These are phyloP conservation scores for Irpex lacteus DNA, from an alignment of 1,284 basidiomycete genomes.

Conservation along the genomic window DNA sequence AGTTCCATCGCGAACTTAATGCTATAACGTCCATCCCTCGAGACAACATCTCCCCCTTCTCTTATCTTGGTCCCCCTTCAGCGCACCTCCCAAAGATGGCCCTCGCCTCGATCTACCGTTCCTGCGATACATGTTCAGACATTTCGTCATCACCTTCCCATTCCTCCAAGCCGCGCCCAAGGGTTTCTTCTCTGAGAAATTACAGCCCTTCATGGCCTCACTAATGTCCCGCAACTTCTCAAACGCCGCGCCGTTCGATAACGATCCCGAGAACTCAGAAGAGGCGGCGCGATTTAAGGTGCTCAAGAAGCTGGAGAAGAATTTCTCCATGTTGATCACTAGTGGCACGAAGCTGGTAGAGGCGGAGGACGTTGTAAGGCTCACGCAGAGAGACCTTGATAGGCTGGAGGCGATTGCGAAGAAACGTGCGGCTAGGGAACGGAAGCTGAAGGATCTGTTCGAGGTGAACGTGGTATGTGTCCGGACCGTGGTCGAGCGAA, in stretches of 20 bases:
- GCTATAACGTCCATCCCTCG: constrained; percentile 57
- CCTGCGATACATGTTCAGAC: constrained; percentile 83
- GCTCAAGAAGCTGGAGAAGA: constrained; percentile 77
- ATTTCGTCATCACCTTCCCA: constrained; percentile 91
- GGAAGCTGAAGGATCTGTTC: constrained; percentile 56
- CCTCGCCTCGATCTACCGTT: constrained; percentile 77
- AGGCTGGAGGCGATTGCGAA: constrained; percentile 67
- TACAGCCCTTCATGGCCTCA: constrained; percentile 88
- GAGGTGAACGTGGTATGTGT: constrained; percentile 90
- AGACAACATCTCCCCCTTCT: constrained; percentile 70
- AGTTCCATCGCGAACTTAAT: constrained; percentile 77
- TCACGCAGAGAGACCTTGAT: constrained; percentile 79
- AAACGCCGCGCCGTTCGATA: constrained; percentile 61
- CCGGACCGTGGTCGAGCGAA: constrained; percentile 76
- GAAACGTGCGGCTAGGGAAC: constrained; percentile 51
- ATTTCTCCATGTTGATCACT: constrained; percentile 77
- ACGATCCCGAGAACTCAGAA: constrained; percentile 52
- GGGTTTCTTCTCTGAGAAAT: constrained; percentile 88
- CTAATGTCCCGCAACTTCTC: constrained; percentile 77
- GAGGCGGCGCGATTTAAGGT: constrained; percentile 42
- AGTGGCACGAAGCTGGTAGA: constrained; percentile 81
- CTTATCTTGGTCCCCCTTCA: constrained; percentile 88
- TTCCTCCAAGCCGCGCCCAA: constrained; percentile 85
- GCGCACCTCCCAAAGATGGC: constrained; percentile 62
- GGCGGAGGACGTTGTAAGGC: constrained; percentile 83